phyloP scores from a whole-genome alignment of 306 rosid genomes.

The Pueraria montana region DNA sequence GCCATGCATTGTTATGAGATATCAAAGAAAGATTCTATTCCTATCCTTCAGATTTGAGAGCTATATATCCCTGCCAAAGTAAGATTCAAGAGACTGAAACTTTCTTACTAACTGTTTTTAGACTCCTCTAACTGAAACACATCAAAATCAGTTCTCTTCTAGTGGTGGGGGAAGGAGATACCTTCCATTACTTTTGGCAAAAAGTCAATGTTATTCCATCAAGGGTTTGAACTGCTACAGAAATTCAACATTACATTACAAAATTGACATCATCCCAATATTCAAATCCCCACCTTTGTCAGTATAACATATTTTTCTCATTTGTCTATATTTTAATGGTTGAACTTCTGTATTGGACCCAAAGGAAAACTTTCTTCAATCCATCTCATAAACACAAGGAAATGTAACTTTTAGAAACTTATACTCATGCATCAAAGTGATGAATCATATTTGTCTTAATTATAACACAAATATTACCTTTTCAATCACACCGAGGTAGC shows the following conservation, averaged over 20 bases:
- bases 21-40: constrained; percentile 3
- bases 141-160: constrained; percentile 2
- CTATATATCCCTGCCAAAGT: constrained; percentile 2
- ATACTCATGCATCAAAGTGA: constrained; percentile 15
- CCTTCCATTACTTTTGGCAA: background rate
- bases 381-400: constrained; percentile 10
- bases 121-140: constrained; percentile 21
- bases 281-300: constrained; percentile 15
- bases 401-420: constrained; percentile 22
- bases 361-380: constrained; percentile 19
- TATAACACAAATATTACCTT: constrained; percentile 67
- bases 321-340: constrained; percentile 13
- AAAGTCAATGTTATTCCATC: constrained; percentile 11
- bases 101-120: background rate
- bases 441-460: constrained; percentile 10
- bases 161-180: background rate
- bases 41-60: constrained; percentile 20
- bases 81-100: background rate
- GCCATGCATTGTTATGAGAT: background rate
- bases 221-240: constrained; percentile 27
- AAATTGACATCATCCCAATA: background rate
- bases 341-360: constrained; percentile 25
- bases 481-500: constrained; percentile 93
- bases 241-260: constrained; percentile 9
- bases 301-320: background rate